Evolutionary conservation across 768 basidiomycete species (phyloP).

Genomic region (Mycena belliarum): DNA sequence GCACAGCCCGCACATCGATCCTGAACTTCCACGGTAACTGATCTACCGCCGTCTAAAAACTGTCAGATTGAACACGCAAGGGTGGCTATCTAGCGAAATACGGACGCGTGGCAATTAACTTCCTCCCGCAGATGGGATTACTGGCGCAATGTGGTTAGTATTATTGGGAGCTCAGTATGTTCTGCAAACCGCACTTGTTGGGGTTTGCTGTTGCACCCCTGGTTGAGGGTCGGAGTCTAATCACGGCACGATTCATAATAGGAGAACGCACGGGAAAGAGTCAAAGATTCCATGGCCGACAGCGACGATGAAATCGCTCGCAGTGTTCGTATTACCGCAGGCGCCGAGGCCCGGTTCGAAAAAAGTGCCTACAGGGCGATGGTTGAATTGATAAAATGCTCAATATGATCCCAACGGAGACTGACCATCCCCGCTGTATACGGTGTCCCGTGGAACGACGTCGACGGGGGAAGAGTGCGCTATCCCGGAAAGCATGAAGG

Average conservation of each 20-base stretch:
- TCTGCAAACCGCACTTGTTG: conserved; percentile 7
- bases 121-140: conserved; percentile 52
- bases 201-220: conserved; percentile 13
- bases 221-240: no score
- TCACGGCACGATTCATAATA: no score
- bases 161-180: background rate
- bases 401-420: no score
- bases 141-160: background rate
- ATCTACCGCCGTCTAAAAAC: background rate
- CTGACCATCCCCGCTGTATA: no score
- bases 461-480: background rate
- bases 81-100: background rate
- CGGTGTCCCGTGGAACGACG: no score
- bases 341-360: conserved; percentile 26
- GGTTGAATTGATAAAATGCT: no score
- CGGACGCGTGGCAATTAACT: conserved; percentile 23
- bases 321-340: conserved; percentile 24
- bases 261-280: background rate
- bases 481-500: background rate
- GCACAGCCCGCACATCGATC: conserved; percentile 15
- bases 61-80: background rate
- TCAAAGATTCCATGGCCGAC: conserved; percentile 27
- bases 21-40: conserved; percentile 3
- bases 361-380: conserved; percentile 16
- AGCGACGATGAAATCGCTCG: conserved; percentile 26